phyloP scores from a whole-genome alignment of 2,329 filamentous ascomycete species.

The Beauveria bassiana region DNA sequence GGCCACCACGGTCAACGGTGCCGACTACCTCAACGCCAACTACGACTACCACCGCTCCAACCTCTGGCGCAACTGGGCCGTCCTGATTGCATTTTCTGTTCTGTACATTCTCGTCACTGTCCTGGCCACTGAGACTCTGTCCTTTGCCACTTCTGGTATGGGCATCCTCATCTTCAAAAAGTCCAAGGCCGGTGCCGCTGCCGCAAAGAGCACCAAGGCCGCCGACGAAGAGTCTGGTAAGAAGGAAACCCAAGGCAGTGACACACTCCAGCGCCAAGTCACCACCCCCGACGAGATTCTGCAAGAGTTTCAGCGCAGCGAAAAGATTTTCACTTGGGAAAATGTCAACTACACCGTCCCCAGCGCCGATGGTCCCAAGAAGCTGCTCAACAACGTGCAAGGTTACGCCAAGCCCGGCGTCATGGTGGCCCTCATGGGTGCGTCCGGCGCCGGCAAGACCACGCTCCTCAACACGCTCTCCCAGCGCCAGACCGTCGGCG shows the following conservation, averaged over 20 bases:
- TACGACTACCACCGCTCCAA: conserved; percentile 48
- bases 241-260: conserved; percentile 23
- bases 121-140: conserved; percentile 57
- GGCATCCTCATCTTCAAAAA: conserved; percentile 66
- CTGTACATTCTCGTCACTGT: conserved; percentile 68
- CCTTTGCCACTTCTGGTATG: conserved; percentile 54
- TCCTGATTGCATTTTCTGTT: conserved; percentile 63
- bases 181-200: conserved; percentile 51
- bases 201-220: conserved; percentile 18
- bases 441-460: conserved; percentile 75
- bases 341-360: conserved; percentile 67
- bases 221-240: conserved; percentile 22
- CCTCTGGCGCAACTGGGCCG: conserved; percentile 66
- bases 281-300: conserved; percentile 28
- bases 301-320: conserved; percentile 44
- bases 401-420: conserved; percentile 75
- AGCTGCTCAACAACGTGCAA: conserved; percentile 43
- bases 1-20: conserved; percentile 38
- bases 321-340: conserved; percentile 63
- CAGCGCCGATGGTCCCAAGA: conserved; percentile 22
- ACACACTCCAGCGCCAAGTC: conserved; percentile 11
- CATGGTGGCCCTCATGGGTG: conserved; percentile 76
- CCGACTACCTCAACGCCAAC: conserved; percentile 42
- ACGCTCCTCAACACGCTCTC: conserved; percentile 70
- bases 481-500: conserved; percentile 66